These are phyloP conservation scores for Lipomyces japonicus DNA, from an alignment of 805 yeast species.

Conservation along the genomic window DNA sequence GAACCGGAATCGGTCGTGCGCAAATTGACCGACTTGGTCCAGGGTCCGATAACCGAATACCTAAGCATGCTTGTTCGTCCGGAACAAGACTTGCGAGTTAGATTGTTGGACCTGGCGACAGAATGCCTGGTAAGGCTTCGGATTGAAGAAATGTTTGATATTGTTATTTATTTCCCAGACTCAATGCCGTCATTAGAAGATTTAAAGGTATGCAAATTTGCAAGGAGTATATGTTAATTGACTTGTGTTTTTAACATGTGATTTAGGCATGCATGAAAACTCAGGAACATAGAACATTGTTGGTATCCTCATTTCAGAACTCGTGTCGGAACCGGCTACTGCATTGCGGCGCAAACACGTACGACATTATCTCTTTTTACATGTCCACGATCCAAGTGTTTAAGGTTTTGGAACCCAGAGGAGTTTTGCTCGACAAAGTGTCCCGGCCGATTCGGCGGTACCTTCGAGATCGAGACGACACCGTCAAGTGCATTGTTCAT, in stretches of 20 bases:
- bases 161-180: conserved; percentile 52
- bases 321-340: conserved; percentile 47
- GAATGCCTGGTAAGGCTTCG: conserved; percentile 18
- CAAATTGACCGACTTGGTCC: conserved; percentile 5
- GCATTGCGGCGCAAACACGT: conserved; percentile 79
- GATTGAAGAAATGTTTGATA: conserved; percentile 54
- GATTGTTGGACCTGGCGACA: conserved; percentile 13
- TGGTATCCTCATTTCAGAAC: conserved; percentile 50
- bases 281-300: conserved; percentile 47
- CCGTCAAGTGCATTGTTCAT: conserved; percentile 62
- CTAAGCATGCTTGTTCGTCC: conserved; percentile 7
- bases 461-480: conserved; percentile 68
- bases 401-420: conserved; percentile 75
- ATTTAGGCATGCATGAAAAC: conserved; percentile 43
- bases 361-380: conserved; percentile 64
- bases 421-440: conserved; percentile 74
- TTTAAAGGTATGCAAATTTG: too few relatives aligned
- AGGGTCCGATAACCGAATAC: conserved; percentile 7
- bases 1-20: conserved; percentile 12
- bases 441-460: conserved; percentile 71
- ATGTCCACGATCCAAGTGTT: conserved; percentile 70
- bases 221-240: background rate
- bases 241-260: background rate
- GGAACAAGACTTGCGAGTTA: conserved; percentile 2
- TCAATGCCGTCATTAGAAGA: conserved; percentile 56